Evolutionary conservation across 345 rosid species (phyloP).

Genomic region (Schrenkiella parvula): DNA sequence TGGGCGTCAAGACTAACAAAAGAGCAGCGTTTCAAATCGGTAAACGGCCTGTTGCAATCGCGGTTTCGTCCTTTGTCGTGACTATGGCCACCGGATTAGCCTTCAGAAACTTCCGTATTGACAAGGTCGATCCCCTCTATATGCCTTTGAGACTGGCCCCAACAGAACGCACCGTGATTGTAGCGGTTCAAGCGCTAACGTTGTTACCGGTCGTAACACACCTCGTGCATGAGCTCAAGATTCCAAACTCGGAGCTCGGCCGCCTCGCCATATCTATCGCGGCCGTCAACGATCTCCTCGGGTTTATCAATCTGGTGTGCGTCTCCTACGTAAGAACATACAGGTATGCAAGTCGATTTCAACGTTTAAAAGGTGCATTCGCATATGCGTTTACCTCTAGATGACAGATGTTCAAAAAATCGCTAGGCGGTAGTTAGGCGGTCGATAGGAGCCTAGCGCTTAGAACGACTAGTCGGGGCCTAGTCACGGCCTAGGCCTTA

Average conservation of each 20-base stretch:
- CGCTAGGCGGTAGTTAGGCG: too few relatives aligned
- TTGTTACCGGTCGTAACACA: conserved; percentile 27
- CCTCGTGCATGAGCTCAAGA: conserved; percentile 31
- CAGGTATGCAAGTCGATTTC: conserved; percentile 3
- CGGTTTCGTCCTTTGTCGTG: conserved; percentile 17
- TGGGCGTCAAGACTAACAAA: conserved; percentile 48
- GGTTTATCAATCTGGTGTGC: background rate
- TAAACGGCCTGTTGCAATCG: conserved; percentile 8
- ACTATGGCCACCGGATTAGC: conserved; percentile 16
- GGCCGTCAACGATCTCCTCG: conserved; percentile 25
- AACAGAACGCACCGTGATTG: conserved; percentile 26
- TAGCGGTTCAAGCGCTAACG: conserved; percentile 25
- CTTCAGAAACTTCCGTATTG: conserved; percentile 15
- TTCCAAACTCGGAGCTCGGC: conserved; percentile 29
- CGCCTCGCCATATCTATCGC: conserved; percentile 26
- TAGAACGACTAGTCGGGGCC: too few relatives aligned
- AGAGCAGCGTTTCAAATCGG: conserved; percentile 7
- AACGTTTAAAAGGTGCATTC: background rate
- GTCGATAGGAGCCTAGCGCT: too few relatives aligned
- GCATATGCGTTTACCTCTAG: background rate
- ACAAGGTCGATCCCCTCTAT: conserved; percentile 29
- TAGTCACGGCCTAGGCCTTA: too few relatives aligned
- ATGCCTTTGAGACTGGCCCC: conserved; percentile 19
- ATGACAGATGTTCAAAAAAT: too few relatives aligned
- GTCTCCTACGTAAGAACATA: conserved; percentile 19